Conservation (phyloP, 768 basidiomycete species). For the Trametes maxima region DNA sequence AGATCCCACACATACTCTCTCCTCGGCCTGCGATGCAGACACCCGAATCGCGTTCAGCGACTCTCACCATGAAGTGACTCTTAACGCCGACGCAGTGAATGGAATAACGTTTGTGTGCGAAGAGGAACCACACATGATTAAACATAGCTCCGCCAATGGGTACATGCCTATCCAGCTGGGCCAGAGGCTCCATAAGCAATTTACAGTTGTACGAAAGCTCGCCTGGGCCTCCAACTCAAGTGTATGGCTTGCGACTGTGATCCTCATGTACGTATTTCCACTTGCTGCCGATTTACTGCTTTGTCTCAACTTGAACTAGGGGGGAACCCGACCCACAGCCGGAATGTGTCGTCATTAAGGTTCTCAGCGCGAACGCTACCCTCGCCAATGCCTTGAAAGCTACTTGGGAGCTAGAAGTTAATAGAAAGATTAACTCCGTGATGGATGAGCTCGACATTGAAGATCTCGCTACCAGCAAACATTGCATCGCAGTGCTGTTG, state of each 20-base stretch:
- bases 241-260: constrained; percentile 22
- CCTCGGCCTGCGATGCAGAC: too few species aligned
- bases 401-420: too few species aligned
- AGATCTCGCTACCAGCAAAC: too few species aligned
- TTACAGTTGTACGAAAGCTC: constrained; percentile 41
- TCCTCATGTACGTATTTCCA: neutral
- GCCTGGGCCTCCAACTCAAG: constrained; percentile 27
- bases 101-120: neutral
- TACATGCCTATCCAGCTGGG: neutral
- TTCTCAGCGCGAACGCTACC: too few species aligned
- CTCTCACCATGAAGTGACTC: neutral
- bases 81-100: neutral
- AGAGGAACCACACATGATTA: neutral
- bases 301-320: too few species aligned
- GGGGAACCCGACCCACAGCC: too few species aligned
- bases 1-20: too few species aligned
- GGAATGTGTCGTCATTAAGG: too few species aligned
- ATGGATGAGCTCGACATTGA: too few species aligned
- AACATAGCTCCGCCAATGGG: neutral
- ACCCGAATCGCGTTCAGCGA: neutral
- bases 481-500: too few species aligned
- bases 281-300: neutral
- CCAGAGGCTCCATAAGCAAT: constrained; percentile 16
- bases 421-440: too few species aligned
- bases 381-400: too few species aligned